These are phyloP conservation scores for Coprinellus micaceus DNA, from an alignment of 768 basidiomycete genomes.

Conservation along the genomic window DNA sequence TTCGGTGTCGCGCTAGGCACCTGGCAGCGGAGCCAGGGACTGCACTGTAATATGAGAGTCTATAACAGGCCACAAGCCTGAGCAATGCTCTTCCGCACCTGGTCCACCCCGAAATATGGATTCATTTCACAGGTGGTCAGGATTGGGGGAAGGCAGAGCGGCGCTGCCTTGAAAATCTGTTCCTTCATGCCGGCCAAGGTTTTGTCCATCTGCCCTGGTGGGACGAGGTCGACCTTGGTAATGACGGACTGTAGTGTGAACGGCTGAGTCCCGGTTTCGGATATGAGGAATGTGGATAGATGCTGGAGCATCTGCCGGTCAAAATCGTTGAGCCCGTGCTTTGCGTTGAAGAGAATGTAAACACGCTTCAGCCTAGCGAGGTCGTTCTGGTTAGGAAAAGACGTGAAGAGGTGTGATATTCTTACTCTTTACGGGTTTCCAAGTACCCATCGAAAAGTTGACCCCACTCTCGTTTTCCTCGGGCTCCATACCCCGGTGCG, in stretches of 20 bases:
- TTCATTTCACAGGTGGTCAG: conserved; percentile 51
- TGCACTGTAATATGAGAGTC: too few species aligned
- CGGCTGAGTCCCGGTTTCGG: conserved; percentile 32
- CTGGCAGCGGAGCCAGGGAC: too few species aligned
- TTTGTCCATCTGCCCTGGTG: conserved; percentile 26
- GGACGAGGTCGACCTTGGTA: conserved; percentile 63
- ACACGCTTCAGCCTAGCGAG: conserved; percentile 57
- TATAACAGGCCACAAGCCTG: conserved; percentile 47
- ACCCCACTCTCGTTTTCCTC: conserved; percentile 77
- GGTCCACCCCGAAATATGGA: conserved; percentile 52
- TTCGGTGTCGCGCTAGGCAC: too few species aligned
- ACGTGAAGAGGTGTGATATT: conserved; percentile 1
- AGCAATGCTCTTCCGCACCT: conserved; percentile 52
- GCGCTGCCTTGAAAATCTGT: conserved; percentile 51
- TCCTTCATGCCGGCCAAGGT: conserved; percentile 41
- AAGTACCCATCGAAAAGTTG: conserved; percentile 63
- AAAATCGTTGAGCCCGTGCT: conserved; percentile 53
- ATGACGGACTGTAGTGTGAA: conserved; percentile 71
- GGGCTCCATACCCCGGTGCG: conserved; percentile 74
- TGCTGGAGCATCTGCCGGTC: conserved; percentile 62
- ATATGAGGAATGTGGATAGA: conserved; percentile 40
- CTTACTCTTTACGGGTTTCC: conserved; percentile 57
- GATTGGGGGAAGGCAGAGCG: conserved; percentile 65
- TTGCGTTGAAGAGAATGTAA: conserved; percentile 67
- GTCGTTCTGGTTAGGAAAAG: conserved; percentile 1